phyloP scores from a whole-genome alignment of 1,284 basidiomycete species.

The Heliocybe sulcata region DNA sequence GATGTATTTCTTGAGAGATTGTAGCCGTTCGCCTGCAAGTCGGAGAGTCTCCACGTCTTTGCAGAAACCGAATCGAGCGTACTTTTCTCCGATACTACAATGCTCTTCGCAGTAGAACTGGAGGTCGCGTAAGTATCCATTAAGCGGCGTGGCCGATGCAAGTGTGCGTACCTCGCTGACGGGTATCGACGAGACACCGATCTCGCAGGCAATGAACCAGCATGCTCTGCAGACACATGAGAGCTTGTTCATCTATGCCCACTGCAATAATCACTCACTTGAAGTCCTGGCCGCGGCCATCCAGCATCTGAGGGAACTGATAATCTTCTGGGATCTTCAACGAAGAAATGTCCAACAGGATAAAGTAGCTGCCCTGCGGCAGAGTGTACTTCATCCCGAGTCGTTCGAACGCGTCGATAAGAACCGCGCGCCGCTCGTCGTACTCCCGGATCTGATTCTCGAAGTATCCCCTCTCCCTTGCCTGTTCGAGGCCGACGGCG shows the following conservation, averaged over 20 bases:
- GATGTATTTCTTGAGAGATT: conserved; percentile 67
- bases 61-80: conserved; percentile 88
- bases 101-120: conserved; percentile 91
- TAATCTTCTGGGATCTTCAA: conserved; percentile 83
- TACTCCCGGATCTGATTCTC: conserved; percentile 77
- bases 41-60: conserved; percentile 83
- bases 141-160: conserved; percentile 1
- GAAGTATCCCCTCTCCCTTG: conserved; percentile 71
- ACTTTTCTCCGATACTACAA: conserved; percentile 77
- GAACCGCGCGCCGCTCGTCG: conserved; percentile 66
- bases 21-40: conserved; percentile 71
- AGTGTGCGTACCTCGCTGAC: conserved; percentile 74
- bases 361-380: conserved; percentile 88
- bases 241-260: neutral
- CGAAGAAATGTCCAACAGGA: conserved; percentile 76
- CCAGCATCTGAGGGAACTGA: conserved; percentile 69
- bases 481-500: conserved; percentile 81
- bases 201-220: conserved; percentile 87
- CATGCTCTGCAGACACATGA: conserved; percentile 46
- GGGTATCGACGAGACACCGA: conserved; percentile 89
- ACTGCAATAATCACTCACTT: conserved; percentile 34
- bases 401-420: conserved; percentile 76
- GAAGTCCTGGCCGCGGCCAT: conserved; percentile 86
- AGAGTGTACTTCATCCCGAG: conserved; percentile 84
- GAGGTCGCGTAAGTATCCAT: conserved; percentile 5